Evolutionary conservation across 108 stramenopile genomes (phyloP).

Genomic region (Skeletonema tropicum): DNA sequence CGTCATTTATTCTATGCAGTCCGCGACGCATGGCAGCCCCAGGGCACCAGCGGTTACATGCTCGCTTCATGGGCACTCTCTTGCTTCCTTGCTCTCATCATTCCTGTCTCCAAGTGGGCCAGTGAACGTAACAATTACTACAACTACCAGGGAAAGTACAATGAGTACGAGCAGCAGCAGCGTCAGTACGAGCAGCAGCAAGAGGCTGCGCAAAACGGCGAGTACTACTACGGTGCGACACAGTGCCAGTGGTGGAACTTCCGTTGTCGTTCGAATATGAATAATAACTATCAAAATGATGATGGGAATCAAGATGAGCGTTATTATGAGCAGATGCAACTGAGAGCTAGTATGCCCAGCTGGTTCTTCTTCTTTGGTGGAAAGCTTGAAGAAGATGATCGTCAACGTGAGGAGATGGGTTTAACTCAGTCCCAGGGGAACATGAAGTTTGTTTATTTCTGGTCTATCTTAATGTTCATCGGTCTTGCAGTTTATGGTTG

Average conservation of each 20-base stretch:
- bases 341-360: constrained; percentile 24
- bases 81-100: constrained; percentile 39
- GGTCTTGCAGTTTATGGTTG: constrained; percentile 53
- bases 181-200: constrained; percentile 43
- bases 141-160: constrained; percentile 35
- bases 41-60: constrained; percentile 9
- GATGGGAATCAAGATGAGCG: constrained; percentile 21
- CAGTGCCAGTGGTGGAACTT: constrained; percentile 54
- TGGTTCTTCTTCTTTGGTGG: constrained; percentile 62
- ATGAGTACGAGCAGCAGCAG: constrained; percentile 54
- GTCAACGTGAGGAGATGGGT: constrained; percentile 45
- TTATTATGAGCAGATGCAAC: constrained; percentile 5
- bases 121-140: constrained; percentile 47
- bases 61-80: constrained; percentile 34
- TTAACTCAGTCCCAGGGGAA: constrained; percentile 16
- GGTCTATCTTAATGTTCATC: constrained; percentile 59
- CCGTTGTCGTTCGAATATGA: constrained; percentile 36
- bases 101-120: constrained; percentile 47
- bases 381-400: constrained; percentile 32
- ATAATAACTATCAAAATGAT: constrained; percentile 16
- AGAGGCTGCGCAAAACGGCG: too few species aligned
- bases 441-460: constrained; percentile 59
- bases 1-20: not conserved
- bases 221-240: constrained; percentile 18
- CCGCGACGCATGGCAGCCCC: not conserved